Evolutionary conservation across 2,329 filamentous ascomycete species (phyloP).

Genomic region (Phoma sp.): DNA sequence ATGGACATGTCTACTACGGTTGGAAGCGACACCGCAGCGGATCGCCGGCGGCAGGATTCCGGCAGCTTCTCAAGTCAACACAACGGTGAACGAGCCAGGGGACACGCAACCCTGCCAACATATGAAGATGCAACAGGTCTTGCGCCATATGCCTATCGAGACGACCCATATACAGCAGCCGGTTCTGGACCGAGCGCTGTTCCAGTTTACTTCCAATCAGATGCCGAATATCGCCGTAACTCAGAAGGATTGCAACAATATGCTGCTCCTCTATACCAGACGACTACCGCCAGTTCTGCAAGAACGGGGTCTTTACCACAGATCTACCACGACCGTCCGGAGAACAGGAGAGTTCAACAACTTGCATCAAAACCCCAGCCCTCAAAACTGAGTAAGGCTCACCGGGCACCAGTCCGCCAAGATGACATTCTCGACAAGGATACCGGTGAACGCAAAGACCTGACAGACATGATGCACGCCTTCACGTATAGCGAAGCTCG

Average conservation of each 20-base stretch:
- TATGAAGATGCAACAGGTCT: constrained; percentile 20
- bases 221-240: constrained; percentile 33
- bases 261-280: constrained; percentile 28
- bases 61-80: constrained; percentile 31
- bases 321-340: constrained; percentile 11
- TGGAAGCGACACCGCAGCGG: constrained; percentile 15
- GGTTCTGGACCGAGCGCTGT: background rate
- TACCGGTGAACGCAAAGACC: constrained; percentile 40
- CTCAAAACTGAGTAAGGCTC: constrained; percentile 32
- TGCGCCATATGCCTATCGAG: constrained; percentile 19
- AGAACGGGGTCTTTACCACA: constrained; percentile 23
- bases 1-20: constrained; percentile 13
- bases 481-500: constrained; percentile 35
- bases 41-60: constrained; percentile 30
- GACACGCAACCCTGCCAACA: constrained; percentile 14
- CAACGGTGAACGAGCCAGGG: constrained; percentile 19
- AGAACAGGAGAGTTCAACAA: constrained; percentile 2
- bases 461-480: constrained; percentile 45
- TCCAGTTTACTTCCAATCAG: constrained; percentile 5
- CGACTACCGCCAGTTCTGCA: constrained; percentile 20
- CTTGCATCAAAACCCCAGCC: constrained; percentile 18
- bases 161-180: constrained; percentile 28
- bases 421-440: constrained; percentile 40
- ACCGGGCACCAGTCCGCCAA: constrained; percentile 22
- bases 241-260: constrained; percentile 34